Conservation (phyloP, 2,329 filamentous ascomycete species). For the Trichoderma breve region DNA sequence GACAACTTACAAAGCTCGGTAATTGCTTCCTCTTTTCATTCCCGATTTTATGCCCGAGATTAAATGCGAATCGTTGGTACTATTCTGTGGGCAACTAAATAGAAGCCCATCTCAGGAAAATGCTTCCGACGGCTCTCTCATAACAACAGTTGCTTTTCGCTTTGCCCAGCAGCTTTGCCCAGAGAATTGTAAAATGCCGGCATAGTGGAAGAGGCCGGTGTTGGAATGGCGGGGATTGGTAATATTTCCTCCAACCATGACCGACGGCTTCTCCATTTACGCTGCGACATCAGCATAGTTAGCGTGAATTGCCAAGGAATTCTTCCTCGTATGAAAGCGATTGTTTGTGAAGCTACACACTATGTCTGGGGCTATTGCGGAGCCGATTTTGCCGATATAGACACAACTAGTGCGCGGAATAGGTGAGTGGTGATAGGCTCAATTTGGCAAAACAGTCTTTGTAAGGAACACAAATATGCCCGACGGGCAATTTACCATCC, state of each 20-base stretch:
- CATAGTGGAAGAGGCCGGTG: not conserved
- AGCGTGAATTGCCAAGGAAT: not conserved
- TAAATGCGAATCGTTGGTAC: not conserved
- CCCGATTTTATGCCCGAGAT: conserved; percentile 5
- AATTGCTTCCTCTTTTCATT: not conserved
- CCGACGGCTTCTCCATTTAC: not conserved
- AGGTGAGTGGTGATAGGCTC: not conserved
- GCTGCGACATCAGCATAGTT: not conserved
- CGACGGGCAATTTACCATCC: conserved; percentile 1
- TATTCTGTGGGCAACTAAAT: not conserved
- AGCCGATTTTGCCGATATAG: conserved; percentile 6
- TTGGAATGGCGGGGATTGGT: not conserved
- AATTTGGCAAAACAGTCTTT: not conserved
- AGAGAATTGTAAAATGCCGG: not conserved
- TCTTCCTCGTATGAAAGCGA: conserved; percentile 6
- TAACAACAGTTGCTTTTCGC: not conserved
- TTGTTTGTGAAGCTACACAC: not conserved
- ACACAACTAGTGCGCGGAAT: not conserved
- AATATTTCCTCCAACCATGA: conserved; percentile 2
- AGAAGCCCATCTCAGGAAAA: not conserved
- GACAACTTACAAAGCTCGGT: not conserved
- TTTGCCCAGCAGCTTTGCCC: not conserved
- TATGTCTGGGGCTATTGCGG: not conserved
- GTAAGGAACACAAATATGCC: not conserved
- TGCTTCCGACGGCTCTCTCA: conserved; percentile 11